These are phyloP conservation scores for Brassica juncea DNA, from an alignment of 345 rosid species.

Conservation along the genomic window DNA sequence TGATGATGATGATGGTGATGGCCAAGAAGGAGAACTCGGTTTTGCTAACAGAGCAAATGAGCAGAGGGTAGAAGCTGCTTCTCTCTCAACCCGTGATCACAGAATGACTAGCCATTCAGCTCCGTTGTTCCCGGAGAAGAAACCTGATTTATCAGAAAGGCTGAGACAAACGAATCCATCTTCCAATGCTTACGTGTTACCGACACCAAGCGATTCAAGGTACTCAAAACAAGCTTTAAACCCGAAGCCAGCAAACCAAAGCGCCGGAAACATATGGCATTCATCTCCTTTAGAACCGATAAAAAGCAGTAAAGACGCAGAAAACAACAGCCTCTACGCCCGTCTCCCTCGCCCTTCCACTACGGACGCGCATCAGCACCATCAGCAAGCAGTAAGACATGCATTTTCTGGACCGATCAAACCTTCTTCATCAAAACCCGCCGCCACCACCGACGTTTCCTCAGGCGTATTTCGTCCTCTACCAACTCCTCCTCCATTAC, in stretches of 20 bases:
- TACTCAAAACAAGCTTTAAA: constrained; percentile 47
- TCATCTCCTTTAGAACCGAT: constrained; percentile 89
- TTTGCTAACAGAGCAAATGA: constrained; percentile 67
- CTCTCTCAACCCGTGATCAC: constrained; percentile 44
- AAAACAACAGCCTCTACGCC: constrained; percentile 39
- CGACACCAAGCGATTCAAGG: constrained; percentile 71
- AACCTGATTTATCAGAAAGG: constrained; percentile 32
- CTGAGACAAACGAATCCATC: constrained; percentile 49
- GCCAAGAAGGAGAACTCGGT: constrained; percentile 68
- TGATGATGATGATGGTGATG: constrained; percentile 38
- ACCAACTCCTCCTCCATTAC: constrained; percentile 37
- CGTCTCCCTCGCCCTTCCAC: constrained; percentile 63
- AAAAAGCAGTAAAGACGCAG: constrained; percentile 47
- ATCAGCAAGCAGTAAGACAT: constrained; percentile 49
- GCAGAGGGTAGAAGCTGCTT: constrained; percentile 43
- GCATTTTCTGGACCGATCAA: constrained; percentile 85
- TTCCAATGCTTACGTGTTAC: constrained; percentile 69
- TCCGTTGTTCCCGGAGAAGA: constrained; percentile 77
- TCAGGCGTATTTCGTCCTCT: constrained; percentile 48
- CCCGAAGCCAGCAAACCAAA: constrained; percentile 45
- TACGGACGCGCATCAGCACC: constrained; percentile 48
- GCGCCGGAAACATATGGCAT: constrained; percentile 61
- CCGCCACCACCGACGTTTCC: constrained; percentile 27
- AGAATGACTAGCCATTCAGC: constrained; percentile 77
- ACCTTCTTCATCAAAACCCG: constrained; percentile 52